phyloP scores from a whole-genome alignment of 805 yeast species.

The Metschnikowia aberdeeniae region DNA sequence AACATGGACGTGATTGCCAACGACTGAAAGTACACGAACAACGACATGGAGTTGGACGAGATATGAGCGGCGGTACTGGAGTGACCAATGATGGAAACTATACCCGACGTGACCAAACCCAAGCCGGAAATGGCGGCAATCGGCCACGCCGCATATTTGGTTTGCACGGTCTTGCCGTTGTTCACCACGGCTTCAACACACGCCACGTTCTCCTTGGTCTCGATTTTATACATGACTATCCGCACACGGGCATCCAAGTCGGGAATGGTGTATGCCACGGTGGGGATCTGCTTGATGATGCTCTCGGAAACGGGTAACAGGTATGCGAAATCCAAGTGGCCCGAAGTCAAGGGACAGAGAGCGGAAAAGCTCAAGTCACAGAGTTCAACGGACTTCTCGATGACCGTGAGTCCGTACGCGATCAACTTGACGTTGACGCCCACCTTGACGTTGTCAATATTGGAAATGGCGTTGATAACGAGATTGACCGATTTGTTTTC shows the following conservation, averaged over 20 bases:
- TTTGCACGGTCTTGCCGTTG: slow-evolving; percentile 92
- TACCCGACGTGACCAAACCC: slow-evolving; percentile 84
- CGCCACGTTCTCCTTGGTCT: slow-evolving; percentile 55
- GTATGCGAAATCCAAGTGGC: slow-evolving; percentile 72
- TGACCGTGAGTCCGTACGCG: slow-evolving; percentile 74
- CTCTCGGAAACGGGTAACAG: slow-evolving; percentile 40
- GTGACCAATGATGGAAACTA: slow-evolving; percentile 83
- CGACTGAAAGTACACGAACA: slow-evolving; percentile 91
- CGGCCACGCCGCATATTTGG: slow-evolving; percentile 82
- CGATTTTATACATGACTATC: slow-evolving; percentile 51
- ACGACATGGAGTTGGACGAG: slow-evolving; percentile 91
- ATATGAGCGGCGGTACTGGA: slow-evolving; percentile 93
- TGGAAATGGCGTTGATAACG: slow-evolving; percentile 73
- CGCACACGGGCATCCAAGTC: slow-evolving; percentile 90
- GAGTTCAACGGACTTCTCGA: slow-evolving; percentile 52
- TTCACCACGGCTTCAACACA: slow-evolving; percentile 86
- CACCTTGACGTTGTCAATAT: slow-evolving; percentile 63
- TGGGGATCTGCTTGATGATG: slow-evolving; percentile 58
- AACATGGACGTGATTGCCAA: slow-evolving; percentile 91
- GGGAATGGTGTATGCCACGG: slow-evolving; percentile 84
- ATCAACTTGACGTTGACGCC: slow-evolving; percentile 61
- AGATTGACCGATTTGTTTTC: slow-evolving; percentile 57
- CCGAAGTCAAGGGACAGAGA: slow-evolving; percentile 82
- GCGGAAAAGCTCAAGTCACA: slow-evolving; percentile 49
- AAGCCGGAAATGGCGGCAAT: slow-evolving; percentile 87